Conservation (phyloP, 352 stramenopile species). For the Globisporangium megalacanthum region DNA sequence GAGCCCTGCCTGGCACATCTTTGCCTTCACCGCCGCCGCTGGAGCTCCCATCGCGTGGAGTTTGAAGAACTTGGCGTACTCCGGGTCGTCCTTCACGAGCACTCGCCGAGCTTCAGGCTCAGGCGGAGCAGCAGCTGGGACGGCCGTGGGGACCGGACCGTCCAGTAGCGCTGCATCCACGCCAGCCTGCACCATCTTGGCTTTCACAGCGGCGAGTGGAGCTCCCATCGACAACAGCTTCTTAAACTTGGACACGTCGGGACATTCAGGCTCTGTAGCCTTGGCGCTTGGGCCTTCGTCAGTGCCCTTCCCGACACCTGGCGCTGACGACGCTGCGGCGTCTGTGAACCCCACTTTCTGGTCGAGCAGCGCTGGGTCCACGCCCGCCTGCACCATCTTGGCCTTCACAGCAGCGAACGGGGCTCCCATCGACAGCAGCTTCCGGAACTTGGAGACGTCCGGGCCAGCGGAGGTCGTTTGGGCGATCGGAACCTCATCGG, state of each 20-base stretch:
- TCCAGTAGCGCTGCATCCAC: slow-evolving; percentile 52
- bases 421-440: slow-evolving; percentile 59
- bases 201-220: slow-evolving; percentile 44
- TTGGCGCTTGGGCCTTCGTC: slow-evolving; percentile 3
- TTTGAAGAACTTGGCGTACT: slow-evolving; percentile 71
- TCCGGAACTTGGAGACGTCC: slow-evolving; percentile 53
- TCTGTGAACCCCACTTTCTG: slow-evolving; percentile 11
- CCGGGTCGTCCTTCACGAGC: slow-evolving; percentile 45
- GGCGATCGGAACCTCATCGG: neutral
- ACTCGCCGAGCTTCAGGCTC: neutral
- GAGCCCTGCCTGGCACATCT: slow-evolving; percentile 75
- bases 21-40: slow-evolving; percentile 42
- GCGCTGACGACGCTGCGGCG: neutral
- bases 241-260: slow-evolving; percentile 48
- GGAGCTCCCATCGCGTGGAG: slow-evolving; percentile 56
- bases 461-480: slow-evolving; percentile 6
- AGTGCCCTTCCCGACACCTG: neutral
- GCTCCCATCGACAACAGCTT: slow-evolving; percentile 66
- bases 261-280: slow-evolving; percentile 10
- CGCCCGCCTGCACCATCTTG: slow-evolving; percentile 58
- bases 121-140: neutral
- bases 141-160: slow-evolving; percentile 2
- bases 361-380: slow-evolving; percentile 50
- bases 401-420: slow-evolving; percentile 49
- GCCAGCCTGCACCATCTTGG: slow-evolving; percentile 64